Evolutionary conservation across 2,329 filamentous ascomycete genomes (phyloP), one percentile per base, ranked within the genome.

Genomic region (Neocucurbitaria cava): DNA sequence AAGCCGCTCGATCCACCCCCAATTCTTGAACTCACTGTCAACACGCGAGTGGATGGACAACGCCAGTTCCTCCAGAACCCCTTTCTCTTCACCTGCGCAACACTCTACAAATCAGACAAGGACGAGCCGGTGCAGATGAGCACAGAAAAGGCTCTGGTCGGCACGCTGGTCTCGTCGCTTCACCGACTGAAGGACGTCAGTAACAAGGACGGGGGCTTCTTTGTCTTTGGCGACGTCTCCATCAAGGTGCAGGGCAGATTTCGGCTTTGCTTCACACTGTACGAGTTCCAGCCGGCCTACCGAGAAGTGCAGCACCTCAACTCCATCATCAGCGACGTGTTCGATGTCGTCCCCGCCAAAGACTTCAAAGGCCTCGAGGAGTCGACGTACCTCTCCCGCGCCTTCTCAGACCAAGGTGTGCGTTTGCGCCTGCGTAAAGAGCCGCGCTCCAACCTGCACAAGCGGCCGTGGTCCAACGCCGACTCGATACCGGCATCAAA

Each of bases 1-100:
- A 96, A 96, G 75, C 91, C 92, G 7, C 86, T 96, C 68, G 92
- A 96, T 72, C 92, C 93, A 46, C 92, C 92, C 11, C 92, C 92
- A 38, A 90, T 96, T 65, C 81, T 96, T 41, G 87, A 94, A 77
- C 82, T 96, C 42, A 76, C 77, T 74, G 84, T 87, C 52, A 76
- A 74, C 46, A 71, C 76, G 43, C 70, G 74, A 24, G 71, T 69
- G 26, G 85, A 86, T 70, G 80, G 83, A 17, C 76, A 85, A 76
- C 80, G 89, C 85, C 81, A 86, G 61, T 88, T 83, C 71, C 78
- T 88, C 35, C 84, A 87, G 72, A 88, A 84, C 62, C 86, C 86
- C 3, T 87, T 87, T 68, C 82, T 85, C 67, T 88, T 88, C 68
- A 83, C 87, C 81, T 82, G 80, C 69, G 82, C 81, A 64, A 83